Conservation (phyloP, 495 filamentous ascomycete species). For the Aspergillus sclerotioniger region DNA sequence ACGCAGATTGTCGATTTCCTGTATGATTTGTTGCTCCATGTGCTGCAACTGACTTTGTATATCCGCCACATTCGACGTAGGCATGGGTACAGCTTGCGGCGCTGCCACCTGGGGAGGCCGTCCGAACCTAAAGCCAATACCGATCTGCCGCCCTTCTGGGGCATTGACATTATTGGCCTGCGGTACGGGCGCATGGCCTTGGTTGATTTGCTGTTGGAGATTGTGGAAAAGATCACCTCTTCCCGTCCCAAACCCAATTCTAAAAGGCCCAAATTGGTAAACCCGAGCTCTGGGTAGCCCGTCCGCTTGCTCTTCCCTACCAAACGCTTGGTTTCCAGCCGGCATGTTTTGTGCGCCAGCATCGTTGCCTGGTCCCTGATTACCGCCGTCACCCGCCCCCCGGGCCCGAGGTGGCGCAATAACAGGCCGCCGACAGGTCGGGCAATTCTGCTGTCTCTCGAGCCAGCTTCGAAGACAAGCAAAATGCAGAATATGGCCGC, state of each 20-base stretch:
- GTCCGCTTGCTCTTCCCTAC: slow-evolving; percentile 29
- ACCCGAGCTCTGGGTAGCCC: slow-evolving; percentile 45
- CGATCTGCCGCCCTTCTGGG: slow-evolving; percentile 38
- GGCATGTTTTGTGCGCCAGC: slow-evolving; percentile 27
- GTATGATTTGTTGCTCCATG: slow-evolving; percentile 63
- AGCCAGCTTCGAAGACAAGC: slow-evolving; percentile 94
- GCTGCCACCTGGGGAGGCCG: slow-evolving; percentile 30
- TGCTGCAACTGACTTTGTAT: slow-evolving; percentile 59
- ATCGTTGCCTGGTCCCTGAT: slow-evolving; percentile 28
- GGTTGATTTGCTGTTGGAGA: slow-evolving; percentile 49
- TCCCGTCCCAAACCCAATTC: slow-evolving; percentile 57
- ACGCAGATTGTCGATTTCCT: slow-evolving; percentile 58
- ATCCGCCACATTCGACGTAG: slow-evolving; percentile 19
- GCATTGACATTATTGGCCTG: slow-evolving; percentile 31
- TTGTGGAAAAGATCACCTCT: slow-evolving; percentile 53
- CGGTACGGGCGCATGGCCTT: slow-evolving; percentile 37
- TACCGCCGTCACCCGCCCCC: slow-evolving; percentile 24
- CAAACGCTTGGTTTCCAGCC: slow-evolving; percentile 32
- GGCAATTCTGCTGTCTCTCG: slow-evolving; percentile 97
- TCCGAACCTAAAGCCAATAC: slow-evolving; percentile 46
- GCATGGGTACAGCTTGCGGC: slow-evolving; percentile 16
- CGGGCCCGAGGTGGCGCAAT: slow-evolving; percentile 31
- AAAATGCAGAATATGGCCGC: slow-evolving; percentile 93
- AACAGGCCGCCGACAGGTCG: slow-evolving; percentile 87
- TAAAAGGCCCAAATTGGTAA: slow-evolving; percentile 57